Conservation (phyloP, 2,329 filamentous ascomycete genomes). For the Aspergillus fumigatiaffinis region DNA sequence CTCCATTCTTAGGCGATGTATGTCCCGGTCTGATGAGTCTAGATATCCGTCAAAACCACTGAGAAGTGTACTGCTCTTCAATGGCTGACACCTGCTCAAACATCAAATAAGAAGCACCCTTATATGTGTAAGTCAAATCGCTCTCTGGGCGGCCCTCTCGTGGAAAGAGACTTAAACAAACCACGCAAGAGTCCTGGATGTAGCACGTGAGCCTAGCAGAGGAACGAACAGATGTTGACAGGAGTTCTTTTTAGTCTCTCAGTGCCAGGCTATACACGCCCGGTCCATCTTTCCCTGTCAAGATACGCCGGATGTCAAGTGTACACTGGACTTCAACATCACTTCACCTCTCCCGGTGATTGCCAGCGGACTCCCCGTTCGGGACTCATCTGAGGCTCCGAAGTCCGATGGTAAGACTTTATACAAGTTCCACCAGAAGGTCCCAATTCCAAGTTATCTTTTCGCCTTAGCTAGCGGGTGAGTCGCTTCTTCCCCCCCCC, state of each 20-base stretch:
- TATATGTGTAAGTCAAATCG: slow-evolving; percentile 66
- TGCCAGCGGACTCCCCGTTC: slow-evolving; percentile 71
- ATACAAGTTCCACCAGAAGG: slow-evolving; percentile 83
- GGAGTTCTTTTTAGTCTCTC: slow-evolving; percentile 58
- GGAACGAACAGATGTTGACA: background rate
- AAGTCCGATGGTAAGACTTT: slow-evolving; percentile 51
- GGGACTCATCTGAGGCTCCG: slow-evolving; percentile 51
- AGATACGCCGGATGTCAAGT: slow-evolving; percentile 96
- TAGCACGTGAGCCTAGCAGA: background rate
- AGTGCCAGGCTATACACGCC: slow-evolving; percentile 95
- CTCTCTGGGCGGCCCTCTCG: slow-evolving; percentile 32
- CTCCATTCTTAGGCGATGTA: background rate
- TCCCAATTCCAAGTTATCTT: slow-evolving; percentile 90
- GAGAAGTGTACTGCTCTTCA: slow-evolving; percentile 86
- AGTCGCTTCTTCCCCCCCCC: slow-evolving; percentile 6
- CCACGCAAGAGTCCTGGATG: background rate
- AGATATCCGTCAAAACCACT: slow-evolving; percentile 76
- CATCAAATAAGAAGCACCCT: slow-evolving; percentile 89
- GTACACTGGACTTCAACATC: slow-evolving; percentile 87
- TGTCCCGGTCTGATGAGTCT: slow-evolving; percentile 3
- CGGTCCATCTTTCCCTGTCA: slow-evolving; percentile 94
- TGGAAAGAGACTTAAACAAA: slow-evolving; percentile 17
- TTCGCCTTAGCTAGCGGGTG: slow-evolving; percentile 76
- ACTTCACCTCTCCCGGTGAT: slow-evolving; percentile 84
- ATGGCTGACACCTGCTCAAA: slow-evolving; percentile 91